phyloP scores from a whole-genome alignment of 129 eudicot species.

The Daucus carota region DH1_v3.0 NC_030387.2:36580501-36581000 shows the following conservation, averaged over 20 bases:
- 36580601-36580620: neutral
- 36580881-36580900: neutral
- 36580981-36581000: neutral
- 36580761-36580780: neutral
- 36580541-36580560: too few species aligned
- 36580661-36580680: neutral
- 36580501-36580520: neutral
- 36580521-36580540: neutral
- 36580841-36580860: slow-evolving; percentile 87
- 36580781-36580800: slow-evolving; percentile 97
- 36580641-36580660: neutral
- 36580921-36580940: neutral
- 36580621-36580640: neutral
- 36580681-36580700: neutral
- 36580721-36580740: neutral
- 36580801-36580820: slow-evolving; percentile 80
- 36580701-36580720: neutral
- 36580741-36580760: too few species aligned
- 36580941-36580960: neutral
- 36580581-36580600: neutral
- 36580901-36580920: neutral
- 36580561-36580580: neutral
- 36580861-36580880: neutral
- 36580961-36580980: neutral
- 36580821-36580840: slow-evolving; percentile 76